Conservation (phyloP, 148 eudicot genomes). For the Polygonum maritimum region DNA sequence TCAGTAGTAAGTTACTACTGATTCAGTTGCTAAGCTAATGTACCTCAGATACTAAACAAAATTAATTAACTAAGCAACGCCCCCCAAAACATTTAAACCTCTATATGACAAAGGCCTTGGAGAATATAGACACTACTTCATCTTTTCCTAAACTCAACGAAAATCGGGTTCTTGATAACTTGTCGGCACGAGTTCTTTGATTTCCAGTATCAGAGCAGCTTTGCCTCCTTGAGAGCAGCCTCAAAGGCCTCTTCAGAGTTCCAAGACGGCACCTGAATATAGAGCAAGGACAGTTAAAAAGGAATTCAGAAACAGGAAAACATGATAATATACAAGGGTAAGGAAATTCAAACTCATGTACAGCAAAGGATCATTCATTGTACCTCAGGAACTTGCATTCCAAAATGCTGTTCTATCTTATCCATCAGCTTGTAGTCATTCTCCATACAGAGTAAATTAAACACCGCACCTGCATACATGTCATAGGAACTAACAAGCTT, state of each 20-base stretch:
- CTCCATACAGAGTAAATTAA: conserved; percentile 54
- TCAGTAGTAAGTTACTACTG: no score
- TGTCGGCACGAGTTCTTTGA: no score
- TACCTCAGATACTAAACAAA: no score
- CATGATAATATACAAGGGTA: neutral
- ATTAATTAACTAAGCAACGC: no score
- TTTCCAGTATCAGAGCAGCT: neutral
- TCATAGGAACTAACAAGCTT: neutral
- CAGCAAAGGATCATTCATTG: neutral
- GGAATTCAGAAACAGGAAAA: neutral
- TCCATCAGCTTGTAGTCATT: conserved; percentile 47
- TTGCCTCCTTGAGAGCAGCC: conserved; percentile 11
- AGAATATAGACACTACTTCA: no score
- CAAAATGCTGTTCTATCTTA: conserved; percentile 69
- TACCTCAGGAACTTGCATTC: conserved; percentile 49
- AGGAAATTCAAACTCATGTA: no score
- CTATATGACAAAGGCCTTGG: no score
- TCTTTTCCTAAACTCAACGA: no score
- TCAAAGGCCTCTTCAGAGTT: conserved; percentile 4
- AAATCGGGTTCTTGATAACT: neutral
- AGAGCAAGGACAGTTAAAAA: neutral
- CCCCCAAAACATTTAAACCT: no score
- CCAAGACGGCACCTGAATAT: neutral
- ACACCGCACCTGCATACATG: conserved; percentile 60
- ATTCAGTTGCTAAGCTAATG: no score